These are phyloP conservation scores for Nemania diffusa DNA, from an alignment of 2,329 filamentous ascomycete genomes.

Conservation along the genomic window DNA sequence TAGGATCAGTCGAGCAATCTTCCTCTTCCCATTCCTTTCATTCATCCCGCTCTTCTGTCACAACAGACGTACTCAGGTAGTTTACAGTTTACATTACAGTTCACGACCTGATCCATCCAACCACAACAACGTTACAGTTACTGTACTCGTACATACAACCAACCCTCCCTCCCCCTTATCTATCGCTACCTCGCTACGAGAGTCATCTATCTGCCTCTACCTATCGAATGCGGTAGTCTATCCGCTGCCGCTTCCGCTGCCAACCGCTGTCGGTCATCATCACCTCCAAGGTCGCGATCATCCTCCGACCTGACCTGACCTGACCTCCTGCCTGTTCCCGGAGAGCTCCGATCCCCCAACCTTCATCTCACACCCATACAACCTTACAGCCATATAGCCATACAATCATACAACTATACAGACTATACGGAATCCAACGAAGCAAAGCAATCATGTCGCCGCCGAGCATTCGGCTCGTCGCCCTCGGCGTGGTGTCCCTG, in stretches of 20 bases:
- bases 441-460: slow-evolving; percentile 38
- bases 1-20: slow-evolving; percentile 2
- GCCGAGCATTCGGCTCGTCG: slow-evolving; percentile 39
- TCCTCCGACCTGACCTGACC: neutral
- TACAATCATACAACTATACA: neutral
- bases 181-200: neutral
- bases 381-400: too few species aligned
- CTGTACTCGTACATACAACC: neutral
- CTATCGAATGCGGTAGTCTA: slow-evolving; percentile 32
- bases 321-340: slow-evolving; percentile 4
- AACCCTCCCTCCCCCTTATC: neutral
- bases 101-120: neutral
- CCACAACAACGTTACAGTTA: neutral
- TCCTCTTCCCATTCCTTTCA: neutral
- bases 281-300: slow-evolving; percentile 8
- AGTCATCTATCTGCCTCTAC: neutral
- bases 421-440: neutral
- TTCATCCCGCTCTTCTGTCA: neutral
- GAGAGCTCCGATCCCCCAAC: slow-evolving; percentile 1
- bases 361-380: slow-evolving; percentile 1
- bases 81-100: neutral
- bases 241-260: slow-evolving; percentile 10
- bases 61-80: neutral
- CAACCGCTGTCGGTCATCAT: slow-evolving; percentile 7
- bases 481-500: slow-evolving; percentile 43